These are phyloP conservation scores for Claviceps cyperi DNA, from an alignment of 2,329 filamentous ascomycete species.

Conservation along the genomic window DNA sequence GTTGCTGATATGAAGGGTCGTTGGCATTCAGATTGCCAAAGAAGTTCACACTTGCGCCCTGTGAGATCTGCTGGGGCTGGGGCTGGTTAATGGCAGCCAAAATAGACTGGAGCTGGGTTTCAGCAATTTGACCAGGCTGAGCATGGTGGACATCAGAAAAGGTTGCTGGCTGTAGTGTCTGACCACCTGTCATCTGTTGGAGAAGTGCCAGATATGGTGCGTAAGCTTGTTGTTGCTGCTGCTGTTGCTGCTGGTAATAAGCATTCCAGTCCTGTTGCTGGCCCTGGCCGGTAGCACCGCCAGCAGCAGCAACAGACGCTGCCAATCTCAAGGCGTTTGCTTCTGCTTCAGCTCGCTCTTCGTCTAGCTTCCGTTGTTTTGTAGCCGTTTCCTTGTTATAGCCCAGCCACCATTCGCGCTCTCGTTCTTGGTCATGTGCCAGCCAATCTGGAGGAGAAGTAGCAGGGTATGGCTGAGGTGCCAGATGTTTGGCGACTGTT, in stretches of 20 bases:
- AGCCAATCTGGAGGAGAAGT: conserved; percentile 39
- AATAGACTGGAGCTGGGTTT: conserved; percentile 29
- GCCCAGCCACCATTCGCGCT: conserved; percentile 38
- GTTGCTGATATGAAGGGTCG: conserved; percentile 26
- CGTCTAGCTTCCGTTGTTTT: conserved; percentile 25
- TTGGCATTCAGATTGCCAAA: conserved; percentile 20
- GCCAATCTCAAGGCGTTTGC: conserved; percentile 15
- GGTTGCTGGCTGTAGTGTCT: conserved; percentile 12
- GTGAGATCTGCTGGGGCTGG: conserved; percentile 5
- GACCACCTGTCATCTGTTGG: conserved; percentile 25
- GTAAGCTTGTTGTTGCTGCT: conserved; percentile 18
- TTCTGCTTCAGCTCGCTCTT: conserved; percentile 21
- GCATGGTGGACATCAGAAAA: conserved; percentile 5
- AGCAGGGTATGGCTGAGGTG: conserved; percentile 33
- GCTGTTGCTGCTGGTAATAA: conserved; percentile 15
- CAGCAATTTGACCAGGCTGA: conserved; percentile 18
- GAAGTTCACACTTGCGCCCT: conserved; percentile 9
- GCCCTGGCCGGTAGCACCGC: conserved; percentile 4
- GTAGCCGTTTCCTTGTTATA: conserved; percentile 26
- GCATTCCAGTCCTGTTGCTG: conserved; percentile 15
- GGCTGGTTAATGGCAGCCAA: conserved; percentile 27
- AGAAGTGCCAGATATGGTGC: conserved; percentile 28
- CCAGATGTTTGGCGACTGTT: conserved; percentile 25
- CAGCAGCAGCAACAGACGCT: conserved; percentile 7
- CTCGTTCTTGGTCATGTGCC: conserved; percentile 27